Percentiles rank a stretch among this genome's conserved stretches.
Evolutionary conservation across 164 flowering plant genomes (phyloP).

Genomic region (Liriodendron chinense): DNA sequence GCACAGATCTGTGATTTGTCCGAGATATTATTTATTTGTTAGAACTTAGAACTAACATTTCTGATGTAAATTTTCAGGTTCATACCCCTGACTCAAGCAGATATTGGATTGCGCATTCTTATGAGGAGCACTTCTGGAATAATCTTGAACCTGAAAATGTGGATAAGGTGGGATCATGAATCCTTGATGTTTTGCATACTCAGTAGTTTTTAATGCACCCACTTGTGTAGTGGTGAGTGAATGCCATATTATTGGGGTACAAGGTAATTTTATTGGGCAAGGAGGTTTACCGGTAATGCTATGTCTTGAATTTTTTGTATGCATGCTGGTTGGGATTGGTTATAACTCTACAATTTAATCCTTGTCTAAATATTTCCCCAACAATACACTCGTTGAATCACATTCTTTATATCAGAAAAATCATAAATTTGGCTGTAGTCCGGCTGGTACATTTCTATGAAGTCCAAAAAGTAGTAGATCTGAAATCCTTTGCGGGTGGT

Average conservation of each 20-base stretch:
- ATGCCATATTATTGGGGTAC: not conserved
- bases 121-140: conserved; percentile 57
- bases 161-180: conserved; percentile 61
- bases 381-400: no score
- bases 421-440: no score
- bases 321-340: not conserved
- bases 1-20: not conserved
- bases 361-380: no score
- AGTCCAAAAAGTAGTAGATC: no score
- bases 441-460: no score
- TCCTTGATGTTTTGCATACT: not conserved
- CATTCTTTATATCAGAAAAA: no score
- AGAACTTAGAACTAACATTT: not conserved
- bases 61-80: conserved; percentile 40
- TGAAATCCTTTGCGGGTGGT: no score
- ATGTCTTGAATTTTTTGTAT: not conserved
- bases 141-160: conserved; percentile 96
- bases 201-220: not conserved
- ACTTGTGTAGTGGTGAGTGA: not conserved
- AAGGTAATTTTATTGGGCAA: not conserved
- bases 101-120: conserved; percentile 90
- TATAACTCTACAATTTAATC: no score
- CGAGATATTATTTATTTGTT: not conserved
- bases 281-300: not conserved
- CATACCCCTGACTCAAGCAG: conserved; percentile 99